Conservation (phyloP, 2,329 filamentous ascomycete genomes). For the Curvularia hawaiiensis region DNA sequence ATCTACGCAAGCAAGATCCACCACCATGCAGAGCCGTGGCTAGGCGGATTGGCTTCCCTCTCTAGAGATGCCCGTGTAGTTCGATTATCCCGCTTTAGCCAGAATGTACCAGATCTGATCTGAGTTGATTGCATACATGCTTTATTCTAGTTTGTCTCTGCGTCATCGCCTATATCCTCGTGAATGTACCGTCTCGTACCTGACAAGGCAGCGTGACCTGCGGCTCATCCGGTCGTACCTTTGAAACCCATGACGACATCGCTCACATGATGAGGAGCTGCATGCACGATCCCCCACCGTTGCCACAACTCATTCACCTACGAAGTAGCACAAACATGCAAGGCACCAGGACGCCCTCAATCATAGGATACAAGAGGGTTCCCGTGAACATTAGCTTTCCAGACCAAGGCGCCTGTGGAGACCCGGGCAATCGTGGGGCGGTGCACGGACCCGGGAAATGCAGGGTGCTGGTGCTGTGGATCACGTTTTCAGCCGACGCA, state of each 20-base stretch:
- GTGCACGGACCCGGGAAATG: slow-evolving; percentile 17
- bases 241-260: slow-evolving; percentile 44
- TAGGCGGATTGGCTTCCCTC: slow-evolving; percentile 15
- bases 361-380: neutral
- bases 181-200: slow-evolving; percentile 17
- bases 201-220: slow-evolving; percentile 40
- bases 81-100: slow-evolving; percentile 25
- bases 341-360: neutral
- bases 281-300: neutral
- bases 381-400: neutral
- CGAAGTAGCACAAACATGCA: neutral
- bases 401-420: slow-evolving; percentile 4
- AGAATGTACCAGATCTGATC: slow-evolving; percentile 28
- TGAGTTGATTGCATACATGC: slow-evolving; percentile 1
- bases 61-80: slow-evolving; percentile 28
- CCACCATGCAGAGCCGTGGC: slow-evolving; percentile 2
- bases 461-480: slow-evolving; percentile 21
- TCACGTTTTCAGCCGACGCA: slow-evolving; percentile 10
- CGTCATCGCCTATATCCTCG: slow-evolving; percentile 12
- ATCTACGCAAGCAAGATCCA: neutral
- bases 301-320: neutral
- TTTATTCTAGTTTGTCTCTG: neutral
- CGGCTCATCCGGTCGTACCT: slow-evolving; percentile 30
- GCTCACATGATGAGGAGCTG: slow-evolving; percentile 22
- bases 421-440: slow-evolving; percentile 16